Evolutionary conservation across 148 eudicot genomes (phyloP).

Genomic region (Rhododendron ovatum): DNA sequence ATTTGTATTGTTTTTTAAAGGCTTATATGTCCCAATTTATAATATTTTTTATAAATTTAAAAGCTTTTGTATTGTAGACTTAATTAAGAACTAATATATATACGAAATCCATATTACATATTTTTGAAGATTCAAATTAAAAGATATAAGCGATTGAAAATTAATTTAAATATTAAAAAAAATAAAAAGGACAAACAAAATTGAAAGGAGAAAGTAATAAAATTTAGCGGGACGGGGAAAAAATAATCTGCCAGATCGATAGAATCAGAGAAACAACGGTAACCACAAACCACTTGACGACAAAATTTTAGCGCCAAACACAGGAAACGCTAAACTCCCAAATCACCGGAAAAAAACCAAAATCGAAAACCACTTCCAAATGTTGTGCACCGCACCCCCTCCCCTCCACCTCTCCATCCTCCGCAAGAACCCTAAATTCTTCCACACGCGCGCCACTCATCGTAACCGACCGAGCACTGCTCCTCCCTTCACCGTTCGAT

Average conservation of each 20-base stretch:
- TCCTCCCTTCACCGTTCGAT: constrained; percentile 19
- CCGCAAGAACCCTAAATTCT: constrained; percentile 17
- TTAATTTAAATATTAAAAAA: too few species aligned
- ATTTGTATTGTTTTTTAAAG: too few species aligned
- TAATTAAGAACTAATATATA: too few species aligned
- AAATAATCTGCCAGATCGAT: neutral
- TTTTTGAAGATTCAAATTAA: too few species aligned
- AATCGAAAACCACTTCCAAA: neutral
- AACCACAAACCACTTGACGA: neutral
- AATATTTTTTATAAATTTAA: too few species aligned
- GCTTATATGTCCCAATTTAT: too few species aligned
- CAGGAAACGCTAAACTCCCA: neutral
- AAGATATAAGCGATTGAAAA: too few species aligned
- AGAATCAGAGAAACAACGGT: neutral
- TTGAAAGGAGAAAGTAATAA: too few species aligned
- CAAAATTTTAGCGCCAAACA: constrained; percentile 12
- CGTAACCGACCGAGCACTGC: neutral
- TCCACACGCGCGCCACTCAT: neutral
- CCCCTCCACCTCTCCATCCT: neutral
- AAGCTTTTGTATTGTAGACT: too few species aligned
- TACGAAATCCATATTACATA: too few species aligned
- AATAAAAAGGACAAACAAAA: too few species aligned
- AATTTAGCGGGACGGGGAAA: too few species aligned
- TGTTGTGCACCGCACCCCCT: constrained; percentile 22
- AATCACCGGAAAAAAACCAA: neutral